Conservation (phyloP, 108 stramenopile species). For the Skeletonema tropicum region DNA sequence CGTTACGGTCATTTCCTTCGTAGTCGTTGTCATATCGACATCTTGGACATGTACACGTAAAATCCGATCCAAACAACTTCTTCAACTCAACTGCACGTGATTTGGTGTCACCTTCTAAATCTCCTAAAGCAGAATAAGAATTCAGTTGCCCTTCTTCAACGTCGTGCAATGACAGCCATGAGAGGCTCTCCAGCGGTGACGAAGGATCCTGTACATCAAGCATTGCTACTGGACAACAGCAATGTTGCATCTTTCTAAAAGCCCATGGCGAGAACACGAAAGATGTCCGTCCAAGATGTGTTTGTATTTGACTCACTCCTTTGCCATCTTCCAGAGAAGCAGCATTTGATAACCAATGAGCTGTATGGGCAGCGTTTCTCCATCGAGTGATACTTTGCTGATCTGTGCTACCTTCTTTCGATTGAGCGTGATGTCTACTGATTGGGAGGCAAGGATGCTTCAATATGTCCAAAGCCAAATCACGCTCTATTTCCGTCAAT, state of each 20-base stretch:
- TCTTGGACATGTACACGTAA: conserved; percentile 47
- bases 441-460: conserved; percentile 6
- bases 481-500: conserved; percentile 28
- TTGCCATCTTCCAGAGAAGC: conserved; percentile 7
- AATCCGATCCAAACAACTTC: conserved; percentile 29
- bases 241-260: conserved; percentile 29
- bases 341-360: conserved; percentile 28
- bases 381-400: conserved; percentile 27
- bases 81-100: conserved; percentile 25
- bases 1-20: neutral
- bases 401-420: neutral
- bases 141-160: conserved; percentile 17
- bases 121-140: conserved; percentile 30
- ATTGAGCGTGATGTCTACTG: neutral
- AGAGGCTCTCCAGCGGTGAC: conserved; percentile 18
- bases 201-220: conserved; percentile 17
- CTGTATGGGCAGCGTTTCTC: conserved; percentile 39
- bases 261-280: conserved; percentile 31
- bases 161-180: conserved; percentile 43
- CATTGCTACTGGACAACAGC: conserved; percentile 31
- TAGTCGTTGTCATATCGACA: conserved; percentile 41
- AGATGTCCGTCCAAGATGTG: conserved; percentile 30
- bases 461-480: conserved; percentile 27
- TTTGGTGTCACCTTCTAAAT: conserved; percentile 16
- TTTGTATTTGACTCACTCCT: conserved; percentile 17